phyloP scores from a whole-genome alignment of 139 green algal species.

The Asterochloris sp. region DNA sequence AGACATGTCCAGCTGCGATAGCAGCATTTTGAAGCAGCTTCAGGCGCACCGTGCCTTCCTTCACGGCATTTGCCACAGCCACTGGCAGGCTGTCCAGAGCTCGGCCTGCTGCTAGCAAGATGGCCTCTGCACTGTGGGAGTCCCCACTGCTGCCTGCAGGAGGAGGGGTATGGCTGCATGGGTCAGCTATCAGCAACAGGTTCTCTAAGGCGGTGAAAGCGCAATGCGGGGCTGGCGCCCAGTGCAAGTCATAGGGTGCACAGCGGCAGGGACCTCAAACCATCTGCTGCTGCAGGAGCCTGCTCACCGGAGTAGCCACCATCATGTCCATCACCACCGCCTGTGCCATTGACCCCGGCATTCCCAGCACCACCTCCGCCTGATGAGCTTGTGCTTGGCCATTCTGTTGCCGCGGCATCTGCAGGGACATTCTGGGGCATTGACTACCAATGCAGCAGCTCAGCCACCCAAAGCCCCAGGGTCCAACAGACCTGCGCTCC shows the following conservation, averaged over 20 bases:
- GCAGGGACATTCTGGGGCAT: no score
- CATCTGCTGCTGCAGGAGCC: neutral
- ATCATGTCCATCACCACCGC: no score
- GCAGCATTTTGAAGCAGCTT: neutral
- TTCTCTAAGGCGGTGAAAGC: no score
- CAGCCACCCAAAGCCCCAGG: no score
- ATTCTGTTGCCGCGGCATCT: no score
- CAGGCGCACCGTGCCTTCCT: neutral
- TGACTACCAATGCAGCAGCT: no score
- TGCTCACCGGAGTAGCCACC: no score
- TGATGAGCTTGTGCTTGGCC: no score
- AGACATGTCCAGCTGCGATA: neutral
- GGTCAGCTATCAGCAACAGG: neutral
- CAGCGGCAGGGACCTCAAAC: neutral
- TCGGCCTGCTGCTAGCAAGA: constrained; percentile 29
- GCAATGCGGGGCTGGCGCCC: neutral
- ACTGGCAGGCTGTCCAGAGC: constrained; percentile 35
- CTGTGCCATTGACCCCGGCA: no score
- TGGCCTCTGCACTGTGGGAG: neutral
- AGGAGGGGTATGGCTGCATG: neutral
- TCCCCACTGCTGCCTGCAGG: neutral
- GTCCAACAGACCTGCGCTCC: no score
- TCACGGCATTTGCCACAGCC: constrained; percentile 7
- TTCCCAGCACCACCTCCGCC: no score
- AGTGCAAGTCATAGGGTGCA: neutral